phyloP scores from a whole-genome alignment of 108 stramenopile species.

The Tribonema minus region DNA sequence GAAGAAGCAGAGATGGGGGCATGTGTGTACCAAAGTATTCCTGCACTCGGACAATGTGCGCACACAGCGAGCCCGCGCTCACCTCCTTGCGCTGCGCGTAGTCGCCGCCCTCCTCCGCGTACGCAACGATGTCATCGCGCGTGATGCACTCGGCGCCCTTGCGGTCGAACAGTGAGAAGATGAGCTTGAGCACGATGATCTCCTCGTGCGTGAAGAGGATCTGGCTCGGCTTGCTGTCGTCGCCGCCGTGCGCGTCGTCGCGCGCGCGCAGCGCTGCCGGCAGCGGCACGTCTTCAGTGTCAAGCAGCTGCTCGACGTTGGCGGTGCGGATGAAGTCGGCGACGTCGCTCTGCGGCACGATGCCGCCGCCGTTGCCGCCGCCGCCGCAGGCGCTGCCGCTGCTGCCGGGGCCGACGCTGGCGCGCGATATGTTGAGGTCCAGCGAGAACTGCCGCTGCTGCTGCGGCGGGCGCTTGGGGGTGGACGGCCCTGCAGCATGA shows the following conservation, averaged over 20 bases:
- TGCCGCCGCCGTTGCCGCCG: neutral
- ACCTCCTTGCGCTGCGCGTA: conserved; percentile 41
- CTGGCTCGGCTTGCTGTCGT: conserved; percentile 17
- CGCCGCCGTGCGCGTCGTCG: neutral
- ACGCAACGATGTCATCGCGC: conserved; percentile 43
- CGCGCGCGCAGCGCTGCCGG: neutral
- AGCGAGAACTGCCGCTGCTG: neutral
- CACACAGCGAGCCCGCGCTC: too few relatives aligned
- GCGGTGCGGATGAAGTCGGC: too few relatives aligned
- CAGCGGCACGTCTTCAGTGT: neutral
- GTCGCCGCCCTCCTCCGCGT: conserved; percentile 42
- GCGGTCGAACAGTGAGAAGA: conserved; percentile 42
- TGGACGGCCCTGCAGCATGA: too few relatives aligned
- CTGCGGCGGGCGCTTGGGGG: neutral
- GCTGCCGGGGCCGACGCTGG: neutral
- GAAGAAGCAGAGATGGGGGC: too few relatives aligned
- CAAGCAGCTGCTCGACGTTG: too few relatives aligned
- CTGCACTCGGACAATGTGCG: too few relatives aligned
- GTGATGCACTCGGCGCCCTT: conserved; percentile 41
- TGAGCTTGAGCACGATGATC: conserved; percentile 40
- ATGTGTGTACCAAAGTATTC: too few relatives aligned
- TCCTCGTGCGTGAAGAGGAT: conserved; percentile 46
- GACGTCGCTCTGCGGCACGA: neutral
- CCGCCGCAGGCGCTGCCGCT: neutral
- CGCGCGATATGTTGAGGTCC: neutral